These are phyloP conservation scores for Pelargonium fulgidum DNA, from an alignment of 441 rosid genomes.

Conservation along the genomic window DNA sequence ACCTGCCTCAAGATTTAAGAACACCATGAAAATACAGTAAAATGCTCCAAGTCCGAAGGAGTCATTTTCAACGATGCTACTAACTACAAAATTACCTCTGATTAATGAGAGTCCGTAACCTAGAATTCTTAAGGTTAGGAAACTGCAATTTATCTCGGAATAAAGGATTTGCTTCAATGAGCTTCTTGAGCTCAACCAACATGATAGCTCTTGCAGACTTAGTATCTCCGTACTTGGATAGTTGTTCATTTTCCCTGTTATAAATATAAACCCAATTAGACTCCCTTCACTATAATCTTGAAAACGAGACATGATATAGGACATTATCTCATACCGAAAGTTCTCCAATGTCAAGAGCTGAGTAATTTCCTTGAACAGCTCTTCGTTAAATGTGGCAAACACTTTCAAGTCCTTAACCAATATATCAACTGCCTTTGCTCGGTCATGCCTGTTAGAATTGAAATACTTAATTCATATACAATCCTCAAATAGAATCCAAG, in stretches of 20 bases:
- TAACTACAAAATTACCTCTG: constrained; percentile 45
- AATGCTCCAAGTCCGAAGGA: not conserved
- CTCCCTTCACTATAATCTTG: not conserved
- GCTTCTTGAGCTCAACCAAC: constrained; percentile 67
- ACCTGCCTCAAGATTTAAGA: not conserved
- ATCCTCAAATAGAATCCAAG: not conserved
- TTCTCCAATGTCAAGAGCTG: constrained; percentile 67
- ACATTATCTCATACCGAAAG: constrained; percentile 42
- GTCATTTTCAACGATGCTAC: not conserved
- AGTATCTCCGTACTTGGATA: constrained; percentile 69
- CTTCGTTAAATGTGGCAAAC: constrained; percentile 72
- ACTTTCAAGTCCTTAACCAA: constrained; percentile 78
- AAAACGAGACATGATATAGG: not conserved
- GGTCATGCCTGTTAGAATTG: constrained; percentile 47
- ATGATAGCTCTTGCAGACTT: constrained; percentile 74
- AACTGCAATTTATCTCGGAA: constrained; percentile 82
- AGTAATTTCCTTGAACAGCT: constrained; percentile 75
- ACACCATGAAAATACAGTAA: no score
- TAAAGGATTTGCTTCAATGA: constrained; percentile 78
- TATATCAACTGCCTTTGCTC: constrained; percentile 66
- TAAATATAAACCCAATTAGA: not conserved
- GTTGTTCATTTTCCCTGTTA: constrained; percentile 70
- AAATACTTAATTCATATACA: not conserved
- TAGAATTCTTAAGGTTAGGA: constrained; percentile 66
- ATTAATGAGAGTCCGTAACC: constrained; percentile 68